A percentile compares a stretch with the other conserved stretches of the same genome.
These are phyloP conservation scores for Thermothelomyces thermophilus DNA, from an alignment of 2,329 filamentous ascomycete species.

Conservation along the genomic window DNA sequence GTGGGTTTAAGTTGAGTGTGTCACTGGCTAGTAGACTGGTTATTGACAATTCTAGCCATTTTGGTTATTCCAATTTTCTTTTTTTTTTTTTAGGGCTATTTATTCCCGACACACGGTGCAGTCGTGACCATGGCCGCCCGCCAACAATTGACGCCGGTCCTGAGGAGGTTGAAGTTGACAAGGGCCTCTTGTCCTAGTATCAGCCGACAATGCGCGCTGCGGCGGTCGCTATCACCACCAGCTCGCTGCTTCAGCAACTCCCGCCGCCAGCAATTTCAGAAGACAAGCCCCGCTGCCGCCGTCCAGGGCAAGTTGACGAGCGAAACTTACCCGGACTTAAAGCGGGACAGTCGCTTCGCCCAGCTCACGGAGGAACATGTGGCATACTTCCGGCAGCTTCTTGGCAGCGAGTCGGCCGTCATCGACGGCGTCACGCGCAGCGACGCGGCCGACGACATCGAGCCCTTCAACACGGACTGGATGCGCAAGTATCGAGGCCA, in stretches of 20 bases:
- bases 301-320: conserved; percentile 62
- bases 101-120: no score
- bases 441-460: conserved; percentile 67
- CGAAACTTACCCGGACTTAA: conserved; percentile 76
- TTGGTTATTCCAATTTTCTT: not conserved
- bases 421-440: conserved; percentile 76
- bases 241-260: conserved; percentile 21
- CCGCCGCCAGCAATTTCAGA: conserved; percentile 11
- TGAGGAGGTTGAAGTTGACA: conserved; percentile 18
- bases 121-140: conserved; percentile 20
- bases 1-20: not conserved
- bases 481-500: conserved; percentile 98
- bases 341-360: conserved; percentile 70
- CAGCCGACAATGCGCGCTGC: conserved; percentile 14
- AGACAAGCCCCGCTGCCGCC: conserved; percentile 7
- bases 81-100: not conserved
- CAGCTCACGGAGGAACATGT: conserved; percentile 74
- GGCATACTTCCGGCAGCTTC: conserved; percentile 69
- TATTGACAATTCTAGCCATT: not conserved
- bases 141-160: conserved; percentile 16
- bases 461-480: conserved; percentile 95
- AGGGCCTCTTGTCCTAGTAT: conserved; percentile 10
- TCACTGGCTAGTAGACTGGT: not conserved
- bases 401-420: conserved; percentile 71
- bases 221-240: conserved; percentile 13